A percentile compares a stretch with the other conserved stretches of the same genome.
These are phyloP conservation scores for Boletus rufocinnamomeus DNA, from an alignment of 768 basidiomycete genomes.

Conservation along the genomic window DNA sequence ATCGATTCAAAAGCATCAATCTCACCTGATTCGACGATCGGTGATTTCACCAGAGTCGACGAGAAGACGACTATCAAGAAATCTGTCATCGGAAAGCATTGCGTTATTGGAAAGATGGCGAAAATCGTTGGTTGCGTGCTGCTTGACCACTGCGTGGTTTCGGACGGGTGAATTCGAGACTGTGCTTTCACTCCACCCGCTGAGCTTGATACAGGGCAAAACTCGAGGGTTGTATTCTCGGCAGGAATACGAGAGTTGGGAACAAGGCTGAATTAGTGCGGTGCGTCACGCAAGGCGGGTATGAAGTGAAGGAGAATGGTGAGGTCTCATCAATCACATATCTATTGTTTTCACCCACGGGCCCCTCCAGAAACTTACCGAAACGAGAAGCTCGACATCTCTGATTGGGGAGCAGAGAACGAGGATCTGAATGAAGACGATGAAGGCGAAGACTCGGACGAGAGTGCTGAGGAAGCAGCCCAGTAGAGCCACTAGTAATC, in stretches of 20 bases:
- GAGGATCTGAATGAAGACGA: constrained; percentile 32
- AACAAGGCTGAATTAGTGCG: constrained; percentile 64
- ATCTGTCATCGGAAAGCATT: constrained; percentile 79
- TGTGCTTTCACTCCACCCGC: neutral
- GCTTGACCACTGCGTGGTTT: constrained; percentile 86
- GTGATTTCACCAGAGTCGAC: constrained; percentile 77
- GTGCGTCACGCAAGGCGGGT: constrained; percentile 77
- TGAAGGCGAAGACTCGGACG: constrained; percentile 17
- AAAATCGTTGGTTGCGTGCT: constrained; percentile 81
- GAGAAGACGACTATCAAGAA: constrained; percentile 82
- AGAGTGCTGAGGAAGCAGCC: constrained; percentile 13
- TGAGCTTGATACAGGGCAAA: constrained; percentile 54
- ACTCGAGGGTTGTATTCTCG: constrained; percentile 74
- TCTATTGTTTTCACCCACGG: neutral
- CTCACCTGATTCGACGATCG: constrained; percentile 79
- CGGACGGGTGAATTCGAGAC: constrained; percentile 63
- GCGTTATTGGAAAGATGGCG: constrained; percentile 81
- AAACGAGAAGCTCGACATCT: constrained; percentile 57
- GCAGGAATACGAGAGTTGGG: constrained; percentile 73
- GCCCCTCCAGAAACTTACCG: constrained; percentile 48
- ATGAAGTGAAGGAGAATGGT: constrained; percentile 70
- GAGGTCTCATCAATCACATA: constrained; percentile 12
- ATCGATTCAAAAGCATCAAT: constrained; percentile 85
- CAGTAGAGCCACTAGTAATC: constrained; percentile 5
- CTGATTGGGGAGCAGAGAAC: constrained; percentile 51